A percentile compares a stretch with the other conserved stretches of the same genome.
These are phyloP conservation scores for Amanita rimosa DNA, from an alignment of 768 basidiomycete species.

Conservation along the genomic window DNA sequence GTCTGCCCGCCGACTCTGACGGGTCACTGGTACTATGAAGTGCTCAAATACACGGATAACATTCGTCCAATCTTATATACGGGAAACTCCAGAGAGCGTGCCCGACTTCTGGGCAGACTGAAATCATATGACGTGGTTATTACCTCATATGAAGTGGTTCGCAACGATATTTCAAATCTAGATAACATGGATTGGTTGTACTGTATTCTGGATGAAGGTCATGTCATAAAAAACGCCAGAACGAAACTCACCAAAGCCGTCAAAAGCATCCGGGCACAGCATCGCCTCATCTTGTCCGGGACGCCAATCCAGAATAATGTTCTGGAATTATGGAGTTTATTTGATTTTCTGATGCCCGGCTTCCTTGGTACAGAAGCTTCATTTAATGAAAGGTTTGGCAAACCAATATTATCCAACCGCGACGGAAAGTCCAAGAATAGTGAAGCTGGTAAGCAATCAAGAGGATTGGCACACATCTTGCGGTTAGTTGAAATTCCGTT, in stretches of 20 bases:
- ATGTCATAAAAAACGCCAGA: constrained; percentile 98
- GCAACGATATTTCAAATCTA: constrained; percentile 80
- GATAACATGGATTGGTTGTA: constrained; percentile 80
- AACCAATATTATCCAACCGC: constrained; percentile 88
- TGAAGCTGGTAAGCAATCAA: constrained; percentile 68
- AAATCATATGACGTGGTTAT: constrained; percentile 81
- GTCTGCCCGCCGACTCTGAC: constrained; percentile 96
- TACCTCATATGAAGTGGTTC: constrained; percentile 94
- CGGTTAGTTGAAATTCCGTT: background rate
- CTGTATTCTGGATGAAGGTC: constrained; percentile 96
- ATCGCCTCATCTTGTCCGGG: constrained; percentile 90
- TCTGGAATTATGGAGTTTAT: constrained; percentile 94
- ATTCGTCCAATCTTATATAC: constrained; percentile 81
- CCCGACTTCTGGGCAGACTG: constrained; percentile 52
- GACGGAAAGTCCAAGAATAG: constrained; percentile 92
- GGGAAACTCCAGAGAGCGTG: constrained; percentile 77
- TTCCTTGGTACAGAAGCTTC: constrained; percentile 92
- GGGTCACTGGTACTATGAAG: constrained; percentile 99
- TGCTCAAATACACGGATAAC: constrained; percentile 82
- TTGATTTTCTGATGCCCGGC: constrained; percentile 99
- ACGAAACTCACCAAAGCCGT: constrained; percentile 97
- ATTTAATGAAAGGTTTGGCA: constrained; percentile 93
- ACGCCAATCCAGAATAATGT: constrained; percentile 99
- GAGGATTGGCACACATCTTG: background rate
- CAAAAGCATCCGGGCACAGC: constrained; percentile 81